Evolutionary conservation across 1,139 yeast species (phyloP), one percentile per base, ranked within the genome.

Genomic region (Hansenula anomala): DNA sequence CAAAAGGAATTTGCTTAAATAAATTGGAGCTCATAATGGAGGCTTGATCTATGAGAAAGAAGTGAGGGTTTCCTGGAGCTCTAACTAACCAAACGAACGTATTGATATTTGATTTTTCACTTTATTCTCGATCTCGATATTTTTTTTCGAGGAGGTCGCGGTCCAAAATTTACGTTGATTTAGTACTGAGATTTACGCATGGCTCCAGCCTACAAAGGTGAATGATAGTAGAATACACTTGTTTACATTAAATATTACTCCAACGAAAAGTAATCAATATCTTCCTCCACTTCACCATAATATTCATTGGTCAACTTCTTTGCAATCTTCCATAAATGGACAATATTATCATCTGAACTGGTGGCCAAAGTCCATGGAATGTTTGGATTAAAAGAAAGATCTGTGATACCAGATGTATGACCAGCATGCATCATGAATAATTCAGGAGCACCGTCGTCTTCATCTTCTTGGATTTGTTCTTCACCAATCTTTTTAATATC

Each of bases 341-440:
- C 82, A 37, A 81, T 78, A 54, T 84, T 84, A 47, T 84, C 89
- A 54, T 82, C 90, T 13, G 89, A 85, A 25, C 80, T 79, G 22
- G 86, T 73, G 0, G 84, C 87, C 41, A 83, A 54, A 25, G 86
- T 72, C 90, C 90, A 84, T 14, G 84, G 84, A 41, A 76, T 71
- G 28, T 54, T 53, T 4, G 82, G 79, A 53, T 82, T 81, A 72
- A 87, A 80, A 34, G 78, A 72, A 49, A 84, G 68, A 56, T 85
- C 95, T 26, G 80, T 78, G 11, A 85, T 81, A 2, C 82, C 72
- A 12, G 88, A 83, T 12, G 87, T 81, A 54, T 84, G 94, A 15
- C 95, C 95, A 28, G 92, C 94, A 53, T 85, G 95, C 80, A 85
- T 81, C 89, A 84, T 81, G 51, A 84, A 69, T 28, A 84, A 61